Base-by-base conservation (phyloP, 495 filamentous ascomycete genomes). In the Parachaetomium inaequale region DNA sequence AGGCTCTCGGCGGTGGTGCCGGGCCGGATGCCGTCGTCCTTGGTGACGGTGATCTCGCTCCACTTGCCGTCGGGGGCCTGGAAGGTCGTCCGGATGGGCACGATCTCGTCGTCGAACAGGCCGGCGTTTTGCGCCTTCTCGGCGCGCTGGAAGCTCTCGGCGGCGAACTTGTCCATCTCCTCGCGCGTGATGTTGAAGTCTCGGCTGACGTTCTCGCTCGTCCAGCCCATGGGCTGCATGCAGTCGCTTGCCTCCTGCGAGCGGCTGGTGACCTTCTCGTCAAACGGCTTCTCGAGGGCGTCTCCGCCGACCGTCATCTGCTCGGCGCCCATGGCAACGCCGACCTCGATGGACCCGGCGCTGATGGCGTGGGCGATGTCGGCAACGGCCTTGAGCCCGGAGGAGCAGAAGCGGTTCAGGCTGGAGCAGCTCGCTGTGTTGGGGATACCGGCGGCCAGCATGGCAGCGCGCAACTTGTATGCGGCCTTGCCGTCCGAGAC, bases 181-280 rank as follows among this genome's bases (percentile, higher is more conserved):
- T 93, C 87, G 47, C 94, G 85, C 2, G 85, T 75, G 68, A 98
- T 87, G 61, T 87, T 82, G 71, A 98, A 98, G 77, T 97, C 93
- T 55, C 83, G 85, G 50, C 85, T 91, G n/a, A 98, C 90, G 66
- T 98, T 97, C 80, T 98, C 94, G 12, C 87, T 91, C 0, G 94
- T 98, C 85, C 96, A 94, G 0, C 94, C 94, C 94, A 98, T 98
- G 31, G 92, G 87, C 82, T 93, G 86, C 84, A 91, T 84, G 81
- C 92, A 95, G 75, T 98, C 94, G 36, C 72, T 69, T 0, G 90
- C 85, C 70, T 97, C 92, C 70, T 90, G 89, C 61, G 72, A 79
- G 70, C 82, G 84, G 64, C 83, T 79, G 28, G 91, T 74, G 29
- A 98, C 84, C 56, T 87, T 85, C 49, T 87, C 87, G 72, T 91